A percentile compares a stretch with the other conserved stretches of the same genome.
phyloP scores from a whole-genome alignment of 108 stramenopile genomes.

The Cyclostephanos tholiformis region DNA sequence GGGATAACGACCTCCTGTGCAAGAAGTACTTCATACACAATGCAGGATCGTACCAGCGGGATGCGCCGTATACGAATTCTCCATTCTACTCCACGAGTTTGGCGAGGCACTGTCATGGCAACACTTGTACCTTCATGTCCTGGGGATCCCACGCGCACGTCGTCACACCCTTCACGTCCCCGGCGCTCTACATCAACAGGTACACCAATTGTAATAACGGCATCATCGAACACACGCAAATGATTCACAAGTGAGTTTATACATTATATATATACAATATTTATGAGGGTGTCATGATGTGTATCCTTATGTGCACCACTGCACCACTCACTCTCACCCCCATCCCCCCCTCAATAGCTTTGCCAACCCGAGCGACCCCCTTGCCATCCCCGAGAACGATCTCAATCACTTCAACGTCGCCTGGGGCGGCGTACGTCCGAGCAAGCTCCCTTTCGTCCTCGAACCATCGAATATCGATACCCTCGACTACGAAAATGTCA shows the following conservation, averaged over 20 bases:
- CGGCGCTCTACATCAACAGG: constrained; percentile 28
- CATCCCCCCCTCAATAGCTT: background rate
- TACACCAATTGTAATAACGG: constrained; percentile 34
- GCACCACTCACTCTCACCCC: background rate
- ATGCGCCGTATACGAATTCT: constrained; percentile 8
- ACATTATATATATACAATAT: background rate
- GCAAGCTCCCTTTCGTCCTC: constrained; percentile 17
- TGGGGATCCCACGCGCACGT: constrained; percentile 37
- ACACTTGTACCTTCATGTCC: constrained; percentile 16
- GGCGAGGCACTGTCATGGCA: constrained; percentile 24
- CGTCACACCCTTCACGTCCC: constrained; percentile 12
- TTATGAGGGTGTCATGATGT: background rate
- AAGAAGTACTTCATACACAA: constrained; percentile 27
- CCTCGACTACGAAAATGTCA: no score
- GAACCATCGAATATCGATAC: background rate
- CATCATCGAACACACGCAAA: constrained; percentile 33
- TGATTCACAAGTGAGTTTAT: constrained; percentile 35
- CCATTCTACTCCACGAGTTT: constrained; percentile 25
- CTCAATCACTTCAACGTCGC: constrained; percentile 13
- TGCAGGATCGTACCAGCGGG: constrained; percentile 25
- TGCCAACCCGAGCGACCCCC: constrained; percentile 6
- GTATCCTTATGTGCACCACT: background rate
- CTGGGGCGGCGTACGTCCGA: constrained; percentile 26
- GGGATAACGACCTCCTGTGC: background rate
- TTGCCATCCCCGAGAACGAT: background rate